Conservation (phyloP, 2,329 filamentous ascomycete species). For the Hypomyces perniciosus region DNA sequence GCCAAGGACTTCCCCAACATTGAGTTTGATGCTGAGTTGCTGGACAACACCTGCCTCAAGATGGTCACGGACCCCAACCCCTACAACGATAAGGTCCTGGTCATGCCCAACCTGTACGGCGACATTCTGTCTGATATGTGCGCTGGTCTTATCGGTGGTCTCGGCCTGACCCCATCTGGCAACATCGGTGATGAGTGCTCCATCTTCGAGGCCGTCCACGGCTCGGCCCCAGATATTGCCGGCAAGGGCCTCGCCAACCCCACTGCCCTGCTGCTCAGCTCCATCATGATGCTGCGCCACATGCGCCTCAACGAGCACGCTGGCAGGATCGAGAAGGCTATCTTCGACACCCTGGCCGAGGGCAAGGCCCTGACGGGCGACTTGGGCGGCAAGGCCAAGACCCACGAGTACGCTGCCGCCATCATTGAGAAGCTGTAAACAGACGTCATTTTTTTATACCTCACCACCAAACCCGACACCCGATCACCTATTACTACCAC, state of each 20-base stretch:
- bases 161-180: conserved; percentile 92
- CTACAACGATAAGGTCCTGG: conserved; percentile 98
- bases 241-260: conserved; percentile 96
- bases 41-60: conserved; percentile 99
- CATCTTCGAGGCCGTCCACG: conserved; percentile 99
- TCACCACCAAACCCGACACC: not conserved
- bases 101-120: conserved; percentile 97
- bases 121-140: conserved; percentile 99
- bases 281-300: conserved; percentile 99
- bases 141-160: conserved; percentile 94
- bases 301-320: conserved; percentile 88
- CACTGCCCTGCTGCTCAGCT: conserved; percentile 87
- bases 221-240: conserved; percentile 92
- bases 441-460: conserved; percentile 19
- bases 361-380: conserved; percentile 96
- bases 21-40: conserved; percentile 94
- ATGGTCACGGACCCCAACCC: conserved; percentile 93
- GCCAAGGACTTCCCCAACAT: conserved; percentile 93
- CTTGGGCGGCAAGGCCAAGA: conserved; percentile 93
- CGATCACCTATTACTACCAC: not conserved
- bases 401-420: conserved; percentile 83
- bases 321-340: conserved; percentile 82
- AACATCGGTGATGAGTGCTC: conserved; percentile 99
- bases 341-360: conserved; percentile 91
- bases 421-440: conserved; percentile 69